Evolutionary conservation across 2,329 filamentous ascomycete species (phyloP), one percentile per base, ranked within the genome.

Genomic region (Macrophomina phaseolina): DNA sequence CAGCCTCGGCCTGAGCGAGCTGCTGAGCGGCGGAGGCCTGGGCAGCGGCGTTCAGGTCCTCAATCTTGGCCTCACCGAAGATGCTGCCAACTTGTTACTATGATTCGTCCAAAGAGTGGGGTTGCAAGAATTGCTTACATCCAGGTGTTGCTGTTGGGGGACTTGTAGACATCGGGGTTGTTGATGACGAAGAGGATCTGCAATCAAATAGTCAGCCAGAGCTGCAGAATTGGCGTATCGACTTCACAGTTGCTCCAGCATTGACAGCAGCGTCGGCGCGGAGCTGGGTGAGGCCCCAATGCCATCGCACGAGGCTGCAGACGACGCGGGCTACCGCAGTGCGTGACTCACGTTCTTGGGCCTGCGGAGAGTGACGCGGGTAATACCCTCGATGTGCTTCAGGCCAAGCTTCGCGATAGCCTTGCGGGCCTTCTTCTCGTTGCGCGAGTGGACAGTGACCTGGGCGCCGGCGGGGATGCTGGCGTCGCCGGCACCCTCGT

Each of bases 391-490:
- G 74, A 99, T 91, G 79, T 94, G 93, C 87, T 93, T 95, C 80
- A 99, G 86, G 81, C 97, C 94, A 79, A 98, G 90, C 90, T 99
- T 99, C 83, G 93, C 92, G 81, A 99, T 97, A 78, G 94, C 93
- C 89, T 99, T 99, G 85, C 95, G 91, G 77, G 95, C 96, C 90
- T 99, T 99, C 92, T 99, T 99, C 91, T 99, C 95, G 86, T 98
- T 98, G 83, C 95, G 93, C 80, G 93, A 97, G 89, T 98, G 94
- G 79, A 99, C 90, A 76, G 95, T 89, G 78, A 94, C 91, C 72
- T 91, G 89, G 78, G 93, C 92, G 79, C 94, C 95, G 73, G 91
- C 90, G 80, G 94, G 93, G 75, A 90, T 89, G 80, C 82, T 85
- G 75, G 85, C 82, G 79, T 89, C 87, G 70, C 85, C 85, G 46